A percentile compares a stretch with the other conserved stretches of the same genome.
These are phyloP conservation scores for Delitschia confertaspora DNA, from an alignment of 495 filamentous ascomycete species.

Conservation along the genomic window DNA sequence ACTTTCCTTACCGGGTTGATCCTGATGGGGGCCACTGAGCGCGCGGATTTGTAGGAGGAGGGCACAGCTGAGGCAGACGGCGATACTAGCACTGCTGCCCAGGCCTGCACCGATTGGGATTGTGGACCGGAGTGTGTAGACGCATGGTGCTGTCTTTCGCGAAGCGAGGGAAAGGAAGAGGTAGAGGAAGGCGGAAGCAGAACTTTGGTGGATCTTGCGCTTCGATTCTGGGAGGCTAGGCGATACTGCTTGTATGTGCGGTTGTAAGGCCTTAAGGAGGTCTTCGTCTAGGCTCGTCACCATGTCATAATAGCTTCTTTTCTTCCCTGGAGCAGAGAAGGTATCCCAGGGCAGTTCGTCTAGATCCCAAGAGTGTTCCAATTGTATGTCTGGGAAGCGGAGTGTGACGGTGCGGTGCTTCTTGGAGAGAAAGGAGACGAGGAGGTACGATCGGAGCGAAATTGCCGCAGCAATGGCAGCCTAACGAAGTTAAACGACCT, in stretches of 20 bases:
- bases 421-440: conserved; percentile 83
- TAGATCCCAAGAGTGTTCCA: conserved; percentile 87
- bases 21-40: conserved; percentile 77
- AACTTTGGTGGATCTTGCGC: conserved; percentile 69
- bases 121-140: conserved; percentile 87
- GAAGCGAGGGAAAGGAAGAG: conserved; percentile 82
- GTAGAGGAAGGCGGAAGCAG: conserved; percentile 82
- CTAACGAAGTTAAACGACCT: too few species aligned
- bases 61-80: conserved; percentile 80
- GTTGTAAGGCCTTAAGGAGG: conserved; percentile 65
- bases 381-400: conserved; percentile 74
- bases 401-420: conserved; percentile 75
- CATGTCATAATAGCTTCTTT: conserved; percentile 83
- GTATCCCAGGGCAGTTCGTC: conserved; percentile 75
- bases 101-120: conserved; percentile 89
- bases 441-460: conserved; percentile 88
- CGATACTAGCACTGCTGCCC: conserved; percentile 85
- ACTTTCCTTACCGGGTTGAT: conserved; percentile 74
- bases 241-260: conserved; percentile 63
- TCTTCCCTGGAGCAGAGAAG: conserved; percentile 72
- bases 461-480: conserved; percentile 90
- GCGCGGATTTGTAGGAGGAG: conserved; percentile 81
- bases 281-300: conserved; percentile 79
- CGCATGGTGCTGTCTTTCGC: conserved; percentile 63
- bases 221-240: conserved; percentile 49